Evolutionary conservation across 257 asterid species (phyloP).

Genomic region (Ligustrum vulgare): DNA sequence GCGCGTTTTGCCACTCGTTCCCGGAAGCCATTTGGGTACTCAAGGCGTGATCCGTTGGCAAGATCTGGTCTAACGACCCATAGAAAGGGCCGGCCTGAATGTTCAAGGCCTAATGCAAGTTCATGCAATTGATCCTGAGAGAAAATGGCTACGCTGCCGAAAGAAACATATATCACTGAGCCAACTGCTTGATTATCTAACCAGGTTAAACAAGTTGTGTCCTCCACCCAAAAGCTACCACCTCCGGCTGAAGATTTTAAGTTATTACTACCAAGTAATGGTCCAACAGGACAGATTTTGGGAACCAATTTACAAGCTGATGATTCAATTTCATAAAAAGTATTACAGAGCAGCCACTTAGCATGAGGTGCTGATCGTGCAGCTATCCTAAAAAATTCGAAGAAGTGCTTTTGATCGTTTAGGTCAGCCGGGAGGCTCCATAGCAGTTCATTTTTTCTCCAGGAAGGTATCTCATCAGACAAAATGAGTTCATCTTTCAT

Average conservation of each 20-base stretch:
- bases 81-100: conserved; percentile 38
- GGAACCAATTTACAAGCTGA: conserved; percentile 20
- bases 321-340: conserved; percentile 41
- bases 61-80: conserved; percentile 30
- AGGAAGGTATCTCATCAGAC: conserved; percentile 36
- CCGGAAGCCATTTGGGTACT: background rate
- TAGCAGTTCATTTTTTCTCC: conserved; percentile 33
- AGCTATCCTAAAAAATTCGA: background rate
- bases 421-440: conserved; percentile 47
- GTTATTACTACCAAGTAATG: conserved; percentile 33
- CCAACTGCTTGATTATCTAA: conserved; percentile 42
- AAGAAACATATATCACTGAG: conserved; percentile 60
- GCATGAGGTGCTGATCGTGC: conserved; percentile 24
- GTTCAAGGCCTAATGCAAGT: conserved; percentile 53
- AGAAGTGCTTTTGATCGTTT: conserved; percentile 20
- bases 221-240: conserved; percentile 45
- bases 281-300: conserved; percentile 28
- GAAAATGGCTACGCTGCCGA: conserved; percentile 54
- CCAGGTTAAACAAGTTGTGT: conserved; percentile 55
- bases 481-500: conserved; percentile 33
- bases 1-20: conserved; percentile 36
- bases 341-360: conserved; percentile 47
- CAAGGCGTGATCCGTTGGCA: background rate
- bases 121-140: conserved; percentile 45
- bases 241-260: conserved; percentile 7